Percentiles rank a stretch among this genome's conserved stretches.
Evolutionary conservation across 345 rosid genomes (phyloP).

Genomic region (Linum usitatissimum): DNA sequence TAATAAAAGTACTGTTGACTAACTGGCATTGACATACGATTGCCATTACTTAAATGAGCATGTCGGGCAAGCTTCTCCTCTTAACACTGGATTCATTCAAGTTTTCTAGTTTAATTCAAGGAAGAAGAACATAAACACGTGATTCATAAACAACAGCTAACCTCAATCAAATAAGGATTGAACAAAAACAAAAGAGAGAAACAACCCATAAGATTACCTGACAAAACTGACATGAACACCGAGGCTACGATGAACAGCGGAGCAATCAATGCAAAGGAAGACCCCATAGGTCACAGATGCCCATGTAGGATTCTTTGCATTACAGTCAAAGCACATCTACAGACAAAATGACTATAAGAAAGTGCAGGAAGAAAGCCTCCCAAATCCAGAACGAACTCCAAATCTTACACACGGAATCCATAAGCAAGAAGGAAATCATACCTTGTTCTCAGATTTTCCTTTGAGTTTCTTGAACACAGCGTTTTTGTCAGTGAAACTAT

Average conservation of each 20-base stretch:
- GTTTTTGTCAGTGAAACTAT: conserved; percentile 52
- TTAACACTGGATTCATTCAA: too few relatives aligned
- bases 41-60: too few relatives aligned
- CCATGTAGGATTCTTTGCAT: conserved; percentile 97
- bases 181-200: too few relatives aligned
- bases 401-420: too few relatives aligned
- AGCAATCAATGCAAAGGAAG: conserved; percentile 98
- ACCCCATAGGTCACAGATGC: conserved; percentile 96
- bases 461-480: conserved; percentile 76
- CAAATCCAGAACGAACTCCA: neutral
- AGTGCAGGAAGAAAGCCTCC: conserved; percentile 16
- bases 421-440: conserved; percentile 10
- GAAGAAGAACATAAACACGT: too few relatives aligned
- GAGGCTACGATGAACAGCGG: conserved; percentile 89
- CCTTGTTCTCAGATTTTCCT: conserved; percentile 97
- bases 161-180: neutral
- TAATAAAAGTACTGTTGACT: too few relatives aligned
- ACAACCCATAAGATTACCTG: conserved; percentile 32
- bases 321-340: conserved; percentile 95
- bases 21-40: too few relatives aligned
- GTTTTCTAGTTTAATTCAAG: too few relatives aligned
- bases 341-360: neutral
- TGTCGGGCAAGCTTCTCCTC: too few relatives aligned
- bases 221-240: conserved; percentile 99
- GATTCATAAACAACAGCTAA: neutral